Conservation (phyloP, 1,139 yeast species). For the Nadsonia starkeyi-henricii region DNA sequence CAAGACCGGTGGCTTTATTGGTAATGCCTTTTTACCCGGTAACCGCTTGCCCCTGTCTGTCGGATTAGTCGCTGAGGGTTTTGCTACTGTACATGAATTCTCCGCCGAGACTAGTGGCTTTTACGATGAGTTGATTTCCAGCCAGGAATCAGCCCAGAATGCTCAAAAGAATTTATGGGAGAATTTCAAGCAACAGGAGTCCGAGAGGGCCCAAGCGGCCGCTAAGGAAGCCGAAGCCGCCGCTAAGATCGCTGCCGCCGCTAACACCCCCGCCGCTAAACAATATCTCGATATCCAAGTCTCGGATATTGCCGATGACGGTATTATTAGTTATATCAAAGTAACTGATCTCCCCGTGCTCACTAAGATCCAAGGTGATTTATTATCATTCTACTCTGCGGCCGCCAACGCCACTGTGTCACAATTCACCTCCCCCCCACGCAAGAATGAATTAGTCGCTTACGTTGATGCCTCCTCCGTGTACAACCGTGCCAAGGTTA, state of each 20-base stretch:
- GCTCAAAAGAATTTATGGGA: slow-evolving; percentile 55
- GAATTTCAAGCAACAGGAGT: slow-evolving; percentile 25
- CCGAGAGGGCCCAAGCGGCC: too few relatives aligned
- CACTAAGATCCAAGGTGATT: slow-evolving; percentile 23
- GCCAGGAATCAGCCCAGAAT: slow-evolving; percentile 48
- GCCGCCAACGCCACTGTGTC: slow-evolving; percentile 28
- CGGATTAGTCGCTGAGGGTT: slow-evolving; percentile 49
- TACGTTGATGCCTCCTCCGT: slow-evolving; percentile 38
- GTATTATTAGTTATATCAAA: slow-evolving; percentile 42
- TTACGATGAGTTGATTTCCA: slow-evolving; percentile 39
- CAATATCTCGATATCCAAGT: slow-evolving; percentile 51
- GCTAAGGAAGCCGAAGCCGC: slow-evolving; percentile 21
- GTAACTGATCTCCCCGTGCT: slow-evolving; percentile 12
- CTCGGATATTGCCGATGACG: slow-evolving; percentile 38
- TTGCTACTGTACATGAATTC: slow-evolving; percentile 49
- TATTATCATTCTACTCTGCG: slow-evolving; percentile 22
- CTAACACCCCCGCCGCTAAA: slow-evolving; percentile 11
- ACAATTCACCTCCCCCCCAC: slow-evolving; percentile 28
- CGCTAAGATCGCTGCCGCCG: slow-evolving; percentile 5
- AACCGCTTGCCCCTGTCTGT: slow-evolving; percentile 50
- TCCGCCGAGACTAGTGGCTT: slow-evolving; percentile 48
- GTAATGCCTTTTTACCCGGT: slow-evolving; percentile 45
- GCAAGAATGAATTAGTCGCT: slow-evolving; percentile 45
- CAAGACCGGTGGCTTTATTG: slow-evolving; percentile 71
- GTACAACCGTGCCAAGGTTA: slow-evolving; percentile 48